Evolutionary conservation across 257 asterid genomes (phyloP), one percentile per base, ranked within the genome.

Genomic region (Verbena officinalis): DNA sequence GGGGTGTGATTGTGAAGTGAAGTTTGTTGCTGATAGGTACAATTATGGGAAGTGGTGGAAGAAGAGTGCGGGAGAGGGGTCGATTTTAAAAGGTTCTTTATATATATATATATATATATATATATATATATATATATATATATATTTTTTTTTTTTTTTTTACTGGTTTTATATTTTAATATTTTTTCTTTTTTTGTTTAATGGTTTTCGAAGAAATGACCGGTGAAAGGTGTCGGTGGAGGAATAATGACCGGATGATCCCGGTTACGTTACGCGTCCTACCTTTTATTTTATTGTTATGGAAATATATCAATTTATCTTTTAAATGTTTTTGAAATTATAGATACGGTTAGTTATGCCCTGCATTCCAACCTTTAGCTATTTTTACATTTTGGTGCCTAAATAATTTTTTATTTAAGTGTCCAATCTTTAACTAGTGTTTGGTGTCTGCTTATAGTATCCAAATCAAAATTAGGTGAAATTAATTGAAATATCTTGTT

Each of bases 191-290:
- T 27, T 27, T 27, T 27, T 27, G 33, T 27, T 27, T 27, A 27
- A 27, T 27, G 33, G 33, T 27, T 27, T 27, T 2, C 2, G 33
- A 27, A 27, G 33, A 27, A 27, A 65, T 66, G 70, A 77, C 82
- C 77, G 84, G 79, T 68, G 68, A 53, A 64, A 75, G 71, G 78
- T 73, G 95, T 86, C 95, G 95, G 95, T 86, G 95, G 59, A 27
- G 33, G 64, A 78, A 73, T 19, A 69, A 55, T 74, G 77, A 88
- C 94, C 84, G 91, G 89, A 69, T 64, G 58, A 52, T 75, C 59
- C 90, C 88, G 83, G 90, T 83, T 81, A 73, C 78, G 78, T 59
- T 75, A 74, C 89, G 79, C 81, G 59, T 74, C 54, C 27, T 16
- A 15, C 3, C 21, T 24, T 9, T 61, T 27, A n/a, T 14, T 13